These are phyloP conservation scores for Tylopilus subfusipes DNA, from an alignment of 768 basidiomycete genomes.

Conservation along the genomic window DNA sequence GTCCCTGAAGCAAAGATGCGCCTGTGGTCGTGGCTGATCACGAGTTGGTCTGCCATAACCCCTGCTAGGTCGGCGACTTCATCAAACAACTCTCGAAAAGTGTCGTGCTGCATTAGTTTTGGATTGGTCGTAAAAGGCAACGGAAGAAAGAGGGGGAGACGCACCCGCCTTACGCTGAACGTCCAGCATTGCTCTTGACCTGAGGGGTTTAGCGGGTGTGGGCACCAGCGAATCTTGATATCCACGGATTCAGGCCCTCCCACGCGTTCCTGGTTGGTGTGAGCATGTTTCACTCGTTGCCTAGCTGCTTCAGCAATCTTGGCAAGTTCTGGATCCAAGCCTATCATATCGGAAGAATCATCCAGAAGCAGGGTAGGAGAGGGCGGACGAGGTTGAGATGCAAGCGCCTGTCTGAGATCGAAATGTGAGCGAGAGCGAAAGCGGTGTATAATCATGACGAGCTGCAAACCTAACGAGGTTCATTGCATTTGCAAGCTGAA, in stretches of 20 bases:
- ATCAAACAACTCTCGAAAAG: slow-evolving; percentile 62
- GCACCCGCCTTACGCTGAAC: slow-evolving; percentile 59
- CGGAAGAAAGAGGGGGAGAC: slow-evolving; percentile 13
- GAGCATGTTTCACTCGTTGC: slow-evolving; percentile 26
- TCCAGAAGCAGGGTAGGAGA: slow-evolving; percentile 45
- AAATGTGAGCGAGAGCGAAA: slow-evolving; percentile 10
- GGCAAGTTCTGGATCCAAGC: slow-evolving; percentile 61
- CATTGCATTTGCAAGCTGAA: slow-evolving; percentile 54
- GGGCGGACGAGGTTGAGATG: slow-evolving; percentile 36
- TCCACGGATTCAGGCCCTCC: slow-evolving; percentile 40
- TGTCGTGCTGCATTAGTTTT: slow-evolving; percentile 48
- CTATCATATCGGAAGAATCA: slow-evolving; percentile 47
- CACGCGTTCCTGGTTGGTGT: slow-evolving; percentile 21
- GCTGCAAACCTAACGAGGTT: slow-evolving; percentile 55
- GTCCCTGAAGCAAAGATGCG: slow-evolving; percentile 69
- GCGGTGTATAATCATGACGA: not conserved
- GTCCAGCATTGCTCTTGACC: slow-evolving; percentile 42
- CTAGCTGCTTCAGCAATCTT: slow-evolving; percentile 46
- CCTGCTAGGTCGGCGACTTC: slow-evolving; percentile 59
- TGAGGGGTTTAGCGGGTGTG: slow-evolving; percentile 53
- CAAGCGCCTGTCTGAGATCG: slow-evolving; percentile 45
- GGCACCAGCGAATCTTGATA: slow-evolving; percentile 60
- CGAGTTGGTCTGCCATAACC: slow-evolving; percentile 48
- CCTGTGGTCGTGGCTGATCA: slow-evolving; percentile 58
- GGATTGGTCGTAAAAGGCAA: not conserved